Conservation (phyloP, 2,329 filamentous ascomycete species). For the Rhexocercosporidium sp. region DNA sequence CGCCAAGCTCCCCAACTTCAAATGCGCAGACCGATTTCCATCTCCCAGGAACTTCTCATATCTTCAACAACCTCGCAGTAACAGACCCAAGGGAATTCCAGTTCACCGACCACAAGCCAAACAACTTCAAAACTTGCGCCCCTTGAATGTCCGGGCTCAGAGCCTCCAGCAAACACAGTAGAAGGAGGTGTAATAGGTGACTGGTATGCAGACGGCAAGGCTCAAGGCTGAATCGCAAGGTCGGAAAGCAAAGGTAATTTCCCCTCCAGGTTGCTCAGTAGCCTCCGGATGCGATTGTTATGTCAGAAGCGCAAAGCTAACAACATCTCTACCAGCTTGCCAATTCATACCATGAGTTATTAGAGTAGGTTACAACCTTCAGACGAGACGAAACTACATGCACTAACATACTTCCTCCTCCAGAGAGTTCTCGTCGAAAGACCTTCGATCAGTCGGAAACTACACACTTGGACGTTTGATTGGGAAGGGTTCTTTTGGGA, state of each 20-base stretch:
- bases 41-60: conserved; percentile 5
- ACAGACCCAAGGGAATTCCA: not conserved
- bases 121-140: conserved; percentile 29
- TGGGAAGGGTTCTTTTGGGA: conserved; percentile 97
- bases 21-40: conserved; percentile 23
- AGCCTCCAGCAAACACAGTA: conserved; percentile 36
- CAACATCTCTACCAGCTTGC: conserved; percentile 71
- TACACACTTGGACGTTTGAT: conserved; percentile 91
- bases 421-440: conserved; percentile 92
- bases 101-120: not conserved
- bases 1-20: conserved; percentile 19
- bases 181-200: conserved; percentile 42
- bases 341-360: conserved; percentile 93
- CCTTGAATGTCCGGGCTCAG: conserved; percentile 40
- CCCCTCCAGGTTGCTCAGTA: conserved; percentile 8
- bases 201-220: conserved; percentile 53
- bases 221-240: conserved; percentile 62
- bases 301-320: conserved; percentile 41
- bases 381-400: not conserved
- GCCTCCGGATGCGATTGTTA: not conserved
- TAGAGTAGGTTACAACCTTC: conserved; percentile 71
- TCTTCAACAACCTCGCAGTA: conserved; percentile 2
- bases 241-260: conserved; percentile 66
- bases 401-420: conserved; percentile 35
- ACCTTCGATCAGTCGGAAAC: conserved; percentile 91